Evolutionary conservation across 345 rosid species (phyloP), one percentile per base, ranked within the genome.

Genomic region (Psidium friedrichsthalianum): DNA sequence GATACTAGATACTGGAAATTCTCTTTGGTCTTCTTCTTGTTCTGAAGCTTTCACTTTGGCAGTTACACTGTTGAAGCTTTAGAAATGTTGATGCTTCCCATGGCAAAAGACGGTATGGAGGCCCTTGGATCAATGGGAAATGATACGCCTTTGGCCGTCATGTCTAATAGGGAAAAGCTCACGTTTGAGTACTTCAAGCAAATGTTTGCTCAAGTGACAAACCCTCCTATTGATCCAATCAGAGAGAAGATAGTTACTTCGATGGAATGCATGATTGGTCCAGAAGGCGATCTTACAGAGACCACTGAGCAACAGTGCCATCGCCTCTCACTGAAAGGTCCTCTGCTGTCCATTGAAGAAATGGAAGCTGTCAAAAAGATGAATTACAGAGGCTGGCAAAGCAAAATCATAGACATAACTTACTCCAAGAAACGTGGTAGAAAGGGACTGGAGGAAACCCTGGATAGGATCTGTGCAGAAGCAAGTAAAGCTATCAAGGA

Each of bases 71-170:
- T 95, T 87, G 99, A 98, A 91, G 98, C 99, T 86, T 89, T 98
- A 90, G 99, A 98, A 88, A 98, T 98, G 99, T 85, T 98, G 88
- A 86, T 98, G 88, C 98, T 98, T 92, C 99, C 99, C 74, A 98
- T 98, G 99, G 99, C 98, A 84, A 98, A 93, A 90, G 98, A 96
- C 80, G 99, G 98, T 27, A 85, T 93, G 8, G 99, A 98, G 91
- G 97, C 99, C 84, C 99, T 98, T 88, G 99, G 99, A 88, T 98
- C 99, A 44, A 98, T 98, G 99, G 99, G 99, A 87, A 98, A 98
- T 90, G 99, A 98, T 92, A 87, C 99, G 3, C 99, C 99, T 55
- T 90, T 98, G 86, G 99, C 99, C 83, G 99, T 98, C 36, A 95
- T 98, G 99, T 98, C 99, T 59, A 85, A 93, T 89, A 88, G 98